Percentiles rank a stretch among this genome's conserved stretches.
These are phyloP conservation scores for Agastache rugosa DNA, from an alignment of 257 asterid species.

Conservation along the genomic window DNA sequence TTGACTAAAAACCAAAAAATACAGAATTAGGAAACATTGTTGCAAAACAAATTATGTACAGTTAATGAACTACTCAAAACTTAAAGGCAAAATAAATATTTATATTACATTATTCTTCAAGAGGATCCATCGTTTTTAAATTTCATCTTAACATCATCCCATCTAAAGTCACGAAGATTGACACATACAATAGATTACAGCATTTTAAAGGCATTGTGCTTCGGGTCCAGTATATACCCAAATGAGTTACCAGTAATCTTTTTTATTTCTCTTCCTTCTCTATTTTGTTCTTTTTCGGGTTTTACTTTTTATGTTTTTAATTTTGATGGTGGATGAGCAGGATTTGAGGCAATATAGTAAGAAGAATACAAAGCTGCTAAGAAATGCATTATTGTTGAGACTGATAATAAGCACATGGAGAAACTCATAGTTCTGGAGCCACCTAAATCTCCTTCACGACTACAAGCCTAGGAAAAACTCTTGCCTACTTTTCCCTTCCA, in stretches of 20 bases:
- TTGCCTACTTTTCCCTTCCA: neutral
- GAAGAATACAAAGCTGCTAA: conserved; percentile 9
- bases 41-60: conserved; percentile 21
- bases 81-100: neutral
- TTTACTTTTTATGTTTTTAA: neutral
- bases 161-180: neutral
- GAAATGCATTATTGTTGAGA: neutral
- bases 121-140: neutral
- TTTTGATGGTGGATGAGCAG: neutral
- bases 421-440: neutral
- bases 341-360: neutral
- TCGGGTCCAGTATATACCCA: neutral
- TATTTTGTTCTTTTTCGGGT: neutral
- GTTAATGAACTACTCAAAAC: neutral
- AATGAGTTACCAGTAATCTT: neutral
- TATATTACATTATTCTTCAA: neutral
- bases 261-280: neutral
- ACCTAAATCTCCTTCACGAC: conserved; percentile 10
- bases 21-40: neutral
- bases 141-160: neutral
- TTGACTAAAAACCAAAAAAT: neutral
- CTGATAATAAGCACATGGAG: neutral
- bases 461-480: neutral
- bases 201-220: neutral
- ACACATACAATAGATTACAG: neutral